Conservation (phyloP, 1,284 basidiomycete species). For the Cerrena zonata region DNA sequence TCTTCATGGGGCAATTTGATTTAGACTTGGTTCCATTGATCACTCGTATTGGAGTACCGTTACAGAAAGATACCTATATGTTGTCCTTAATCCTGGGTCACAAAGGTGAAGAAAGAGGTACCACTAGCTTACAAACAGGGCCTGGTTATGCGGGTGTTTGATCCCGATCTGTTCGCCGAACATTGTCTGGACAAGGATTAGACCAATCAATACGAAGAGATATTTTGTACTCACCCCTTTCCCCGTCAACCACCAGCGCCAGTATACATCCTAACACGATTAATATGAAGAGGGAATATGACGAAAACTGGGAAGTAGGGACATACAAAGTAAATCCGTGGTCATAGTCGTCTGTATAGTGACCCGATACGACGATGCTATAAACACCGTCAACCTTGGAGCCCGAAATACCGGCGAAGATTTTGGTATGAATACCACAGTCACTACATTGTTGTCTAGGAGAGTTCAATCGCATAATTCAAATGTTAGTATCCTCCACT, state of each 20-base stretch:
- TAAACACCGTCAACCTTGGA: conserved; percentile 28
- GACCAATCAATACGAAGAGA: neutral
- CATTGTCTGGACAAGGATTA: conserved; percentile 10
- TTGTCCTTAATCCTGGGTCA: neutral
- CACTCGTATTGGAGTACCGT: conserved; percentile 35
- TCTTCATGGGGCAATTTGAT: conserved; percentile 26
- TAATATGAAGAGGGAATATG: too few relatives aligned
- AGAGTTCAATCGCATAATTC: too few relatives aligned
- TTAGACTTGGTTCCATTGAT: conserved; percentile 28
- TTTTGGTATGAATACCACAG: conserved; percentile 15
- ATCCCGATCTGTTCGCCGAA: conserved; percentile 26
- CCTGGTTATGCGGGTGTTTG: conserved; percentile 25
- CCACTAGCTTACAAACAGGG: conserved; percentile 28
- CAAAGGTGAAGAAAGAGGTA: too few relatives aligned
- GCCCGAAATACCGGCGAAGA: conserved; percentile 20
- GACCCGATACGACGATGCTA: conserved; percentile 37
- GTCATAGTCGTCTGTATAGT: conserved; percentile 39
- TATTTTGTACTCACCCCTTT: neutral
- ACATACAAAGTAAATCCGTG: conserved; percentile 35
- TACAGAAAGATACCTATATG: conserved; percentile 26
- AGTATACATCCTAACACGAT: conserved; percentile 32
- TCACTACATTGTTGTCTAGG: conserved; percentile 1
- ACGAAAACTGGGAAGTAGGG: too few relatives aligned
- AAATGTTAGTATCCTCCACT: too few relatives aligned
- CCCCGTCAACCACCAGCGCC: conserved; percentile 24